Percentiles rank a stretch among this genome's conserved stretches.
phyloP scores from a whole-genome alignment of 2,329 filamentous ascomycete species.

The Fusarium tricinctum region DNA sequence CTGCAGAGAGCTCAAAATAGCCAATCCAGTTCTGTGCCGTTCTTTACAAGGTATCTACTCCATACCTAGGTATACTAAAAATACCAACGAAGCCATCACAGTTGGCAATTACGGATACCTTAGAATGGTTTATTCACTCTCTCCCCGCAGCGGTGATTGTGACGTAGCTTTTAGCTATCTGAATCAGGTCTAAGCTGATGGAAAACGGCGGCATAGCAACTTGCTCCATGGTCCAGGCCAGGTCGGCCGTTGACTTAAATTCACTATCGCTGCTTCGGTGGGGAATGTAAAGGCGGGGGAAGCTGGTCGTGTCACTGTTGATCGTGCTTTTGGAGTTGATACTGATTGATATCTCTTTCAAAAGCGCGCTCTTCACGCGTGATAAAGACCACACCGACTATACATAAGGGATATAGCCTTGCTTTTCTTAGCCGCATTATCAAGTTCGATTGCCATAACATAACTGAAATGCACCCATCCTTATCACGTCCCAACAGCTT shows the following conservation, averaged over 20 bases:
- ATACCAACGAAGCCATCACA: constrained; percentile 9
- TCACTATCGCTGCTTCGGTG: constrained; percentile 30
- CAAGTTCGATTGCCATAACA: background rate
- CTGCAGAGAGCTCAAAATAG: background rate
- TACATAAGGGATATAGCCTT: background rate
- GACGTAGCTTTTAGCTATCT: constrained; percentile 24
- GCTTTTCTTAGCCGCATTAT: background rate
- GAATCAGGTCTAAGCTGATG: constrained; percentile 23
- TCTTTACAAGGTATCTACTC: background rate
- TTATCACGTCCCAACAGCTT: constrained; percentile 25
- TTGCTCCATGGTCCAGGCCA: background rate
- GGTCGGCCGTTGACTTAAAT: constrained; percentile 12
- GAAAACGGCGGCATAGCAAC: constrained; percentile 34
- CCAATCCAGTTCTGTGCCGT: background rate
- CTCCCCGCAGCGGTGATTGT: constrained; percentile 3
- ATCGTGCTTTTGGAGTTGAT: constrained; percentile 2
- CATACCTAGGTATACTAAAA: background rate
- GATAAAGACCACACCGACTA: background rate
- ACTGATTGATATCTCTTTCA: background rate
- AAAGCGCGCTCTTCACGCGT: background rate
- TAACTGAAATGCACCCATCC: background rate
- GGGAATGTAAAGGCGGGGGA: constrained; percentile 27
- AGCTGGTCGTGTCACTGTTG: background rate
- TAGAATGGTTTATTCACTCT: background rate
- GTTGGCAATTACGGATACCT: background rate